Evolutionary conservation across 106 monocot species (phyloP).

Genomic region (Platanthera guangdongensis): DNA sequence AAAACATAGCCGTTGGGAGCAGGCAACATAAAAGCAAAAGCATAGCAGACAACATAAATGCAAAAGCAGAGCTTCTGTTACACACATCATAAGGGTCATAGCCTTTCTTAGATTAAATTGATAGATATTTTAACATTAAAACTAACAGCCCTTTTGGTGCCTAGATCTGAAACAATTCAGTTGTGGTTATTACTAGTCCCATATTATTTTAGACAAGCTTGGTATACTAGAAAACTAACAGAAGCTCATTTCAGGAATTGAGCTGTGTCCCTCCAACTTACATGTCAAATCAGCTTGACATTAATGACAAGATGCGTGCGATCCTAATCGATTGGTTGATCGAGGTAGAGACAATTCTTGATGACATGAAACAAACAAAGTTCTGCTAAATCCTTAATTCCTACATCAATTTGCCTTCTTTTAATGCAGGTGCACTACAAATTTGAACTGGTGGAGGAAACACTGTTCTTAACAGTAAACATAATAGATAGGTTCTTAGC

Average conservation of each 20-base stretch:
- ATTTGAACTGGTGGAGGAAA: slow-evolving; percentile 94
- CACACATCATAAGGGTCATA: not conserved
- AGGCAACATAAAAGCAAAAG: too few species aligned
- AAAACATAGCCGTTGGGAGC: too few species aligned
- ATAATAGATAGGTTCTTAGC: slow-evolving; percentile 85
- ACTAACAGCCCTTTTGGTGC: too few species aligned
- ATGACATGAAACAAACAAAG: not conserved
- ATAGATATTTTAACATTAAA: too few species aligned
- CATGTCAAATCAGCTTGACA: slow-evolving; percentile 79
- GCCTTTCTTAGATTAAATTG: not conserved
- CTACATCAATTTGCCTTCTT: not conserved
- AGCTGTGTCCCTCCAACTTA: slow-evolving; percentile 62
- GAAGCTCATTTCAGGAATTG: slow-evolving; percentile 20
- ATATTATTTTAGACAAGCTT: not conserved
- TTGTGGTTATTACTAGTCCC: not conserved
- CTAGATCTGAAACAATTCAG: not conserved
- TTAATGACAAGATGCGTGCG: slow-evolving; percentile 87
- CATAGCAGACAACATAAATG: too few species aligned
- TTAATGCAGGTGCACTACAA: slow-evolving; percentile 82
- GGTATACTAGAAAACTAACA: not conserved
- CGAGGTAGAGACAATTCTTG: slow-evolving; percentile 38
- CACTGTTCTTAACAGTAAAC: slow-evolving; percentile 79
- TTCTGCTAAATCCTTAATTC: not conserved
- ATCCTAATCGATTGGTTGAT: slow-evolving; percentile 95
- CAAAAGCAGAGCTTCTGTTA: too few species aligned